Base-by-base conservation (phyloP, 2,329 filamentous ascomycete species). In the Aureobasidium melanogenum region DNA sequence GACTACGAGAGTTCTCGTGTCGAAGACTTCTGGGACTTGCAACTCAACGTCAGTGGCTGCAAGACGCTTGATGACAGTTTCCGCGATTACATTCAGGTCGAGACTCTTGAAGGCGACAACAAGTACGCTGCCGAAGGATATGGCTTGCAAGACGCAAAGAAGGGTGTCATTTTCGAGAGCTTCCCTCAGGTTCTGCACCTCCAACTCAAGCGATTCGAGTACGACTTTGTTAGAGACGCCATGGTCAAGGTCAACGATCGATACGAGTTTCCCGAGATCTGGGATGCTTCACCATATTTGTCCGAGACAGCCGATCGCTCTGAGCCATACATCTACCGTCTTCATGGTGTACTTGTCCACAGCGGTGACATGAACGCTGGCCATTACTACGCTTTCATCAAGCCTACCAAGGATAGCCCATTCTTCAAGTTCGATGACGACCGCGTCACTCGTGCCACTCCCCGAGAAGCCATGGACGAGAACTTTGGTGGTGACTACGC, bases 221-320 rank as follows among this genome's bases (percentile, higher is more conserved):
- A 99, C 76, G 94, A 99, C 75, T 89, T 97, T 69, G 88, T 96
- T 67, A 86, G 90, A 68, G 93, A 97, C 71, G 91, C 91, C 65
- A 97, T 97, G 89, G 97, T 96, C 88, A 99, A 99, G 77, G 91
- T 99, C 72, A 95, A 96, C 69, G 91, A 95, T 68, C 86, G 90
- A 62, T 93, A 94, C 76, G 91, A 95, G 69, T 96, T 94, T 66
- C 91, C 90, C 1, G 89, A 95, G 63, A 77, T 84, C 61, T 91
- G 91, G 69, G 89, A 96, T 70, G 90, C 92, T 7, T 80, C 89
- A 0, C 91, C 91, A 0, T 99, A 94, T 71, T 84, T 99, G 22
- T 88, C 91, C 14, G 87, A 91, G 26, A 87, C 90, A 63, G 90
- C 91, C 28, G 92, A 97, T 72, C 88, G 80, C 71, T 94, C 91